Evolutionary conservation across 768 basidiomycete species (phyloP), one percentile per base, ranked within the genome.

Genomic region (Amanita fuliginea): DNA sequence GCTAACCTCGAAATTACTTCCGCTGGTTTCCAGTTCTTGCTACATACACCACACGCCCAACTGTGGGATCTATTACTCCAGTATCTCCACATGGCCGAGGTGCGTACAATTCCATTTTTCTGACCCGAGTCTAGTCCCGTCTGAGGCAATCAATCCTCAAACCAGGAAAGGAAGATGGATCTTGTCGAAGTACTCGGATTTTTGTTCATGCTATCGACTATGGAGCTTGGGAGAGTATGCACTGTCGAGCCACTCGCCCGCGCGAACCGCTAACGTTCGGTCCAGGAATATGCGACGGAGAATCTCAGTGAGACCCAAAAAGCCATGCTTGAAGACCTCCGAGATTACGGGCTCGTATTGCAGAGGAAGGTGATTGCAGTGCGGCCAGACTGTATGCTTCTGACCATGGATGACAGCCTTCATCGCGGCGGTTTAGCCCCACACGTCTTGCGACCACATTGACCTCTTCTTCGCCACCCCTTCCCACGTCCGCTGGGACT

Each of bases 141-240:
- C 51, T 58, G 55, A 49, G 33, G 34, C 51, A 35, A 57, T 54
- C 10, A 28, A 39, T 42, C 43, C 35, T 45, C 50, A 53, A 39
- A 28, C 30, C 60, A 91, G 86, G 83, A 88, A 67, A 76, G 89
- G 50, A 77, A 82, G 59, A 90, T 93, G 81, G 94, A 95, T 64
- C 72, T 94, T 0, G 90, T 97, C 7, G 90, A 95, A 62, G 87
- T 96, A 7, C 73, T 98, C 49, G 85, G 86, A 55, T 93, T 98
- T 66, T 73, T 97, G 43, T 93, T 98, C 72, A 96, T 97, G 86
- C 73, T 99, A 53, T 93, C 93, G 1, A 96, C 89, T 3, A 93
- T 94, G 81, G 91, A 96, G 60, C 79, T 98, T 5, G 93, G 93
- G 42, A 74, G 83, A 56, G 93, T 92, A 59, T 63, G 76, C 65